Percentiles rank a stretch among this genome's conserved stretches.
phyloP scores from a whole-genome alignment of 768 basidiomycete genomes.

The Austroboletus eburneus region DNA sequence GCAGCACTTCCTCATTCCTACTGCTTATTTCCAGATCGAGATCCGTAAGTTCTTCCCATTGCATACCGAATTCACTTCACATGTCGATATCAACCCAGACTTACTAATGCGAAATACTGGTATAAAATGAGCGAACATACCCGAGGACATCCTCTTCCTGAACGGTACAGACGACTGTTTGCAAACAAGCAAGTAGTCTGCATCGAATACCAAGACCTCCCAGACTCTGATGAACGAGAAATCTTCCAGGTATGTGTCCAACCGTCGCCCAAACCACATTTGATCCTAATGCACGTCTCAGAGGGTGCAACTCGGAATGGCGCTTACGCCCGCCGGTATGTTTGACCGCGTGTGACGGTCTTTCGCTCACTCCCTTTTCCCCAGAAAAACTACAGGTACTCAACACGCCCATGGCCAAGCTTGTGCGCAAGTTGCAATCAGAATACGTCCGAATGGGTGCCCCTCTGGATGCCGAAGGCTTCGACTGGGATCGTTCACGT shows the following conservation, averaged over 20 bases:
- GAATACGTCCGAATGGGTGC: slow-evolving; percentile 41
- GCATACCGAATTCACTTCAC: no score
- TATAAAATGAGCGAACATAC: slow-evolving; percentile 34
- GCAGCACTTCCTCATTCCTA: background rate
- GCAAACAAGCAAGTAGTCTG: slow-evolving; percentile 76
- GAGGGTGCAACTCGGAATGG: slow-evolving; percentile 78
- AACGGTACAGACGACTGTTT: slow-evolving; percentile 55
- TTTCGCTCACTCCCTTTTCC: background rate
- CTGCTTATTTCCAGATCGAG: slow-evolving; percentile 31
- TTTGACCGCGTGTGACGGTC: background rate
- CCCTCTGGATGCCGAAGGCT: slow-evolving; percentile 30
- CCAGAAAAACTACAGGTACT: slow-evolving; percentile 68
- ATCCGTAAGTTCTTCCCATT: slow-evolving; percentile 38
- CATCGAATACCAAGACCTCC: slow-evolving; percentile 67
- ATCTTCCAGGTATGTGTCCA: slow-evolving; percentile 60
- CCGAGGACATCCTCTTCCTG: slow-evolving; percentile 43
- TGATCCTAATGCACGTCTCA: slow-evolving; percentile 23
- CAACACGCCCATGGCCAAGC: slow-evolving; percentile 49
- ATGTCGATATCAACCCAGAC: slow-evolving; percentile 7
- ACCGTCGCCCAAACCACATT: background rate
- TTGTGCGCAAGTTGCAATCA: slow-evolving; percentile 54
- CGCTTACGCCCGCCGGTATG: slow-evolving; percentile 64
- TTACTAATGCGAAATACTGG: slow-evolving; percentile 44
- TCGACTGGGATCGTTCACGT: slow-evolving; percentile 49
- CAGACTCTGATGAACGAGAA: slow-evolving; percentile 56